Percentiles rank a stretch among this genome's conserved stretches.
phyloP scores from a whole-genome alignment of 2,329 filamentous ascomycete species.

The Sporothrix variecibatus region DNA sequence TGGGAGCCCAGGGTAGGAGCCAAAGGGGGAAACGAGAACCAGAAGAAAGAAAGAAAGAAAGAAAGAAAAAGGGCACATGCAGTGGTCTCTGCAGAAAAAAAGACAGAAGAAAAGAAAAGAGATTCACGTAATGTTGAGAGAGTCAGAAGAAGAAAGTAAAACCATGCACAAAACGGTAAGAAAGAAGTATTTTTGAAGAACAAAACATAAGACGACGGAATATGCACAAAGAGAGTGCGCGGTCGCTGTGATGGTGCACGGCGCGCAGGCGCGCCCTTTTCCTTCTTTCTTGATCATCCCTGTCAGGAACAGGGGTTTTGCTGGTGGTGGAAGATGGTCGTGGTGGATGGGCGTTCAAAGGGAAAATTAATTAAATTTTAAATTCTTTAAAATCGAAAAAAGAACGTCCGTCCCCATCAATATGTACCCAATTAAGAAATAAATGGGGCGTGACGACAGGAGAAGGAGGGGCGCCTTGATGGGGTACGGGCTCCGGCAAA shows the following conservation, averaged over 20 bases:
- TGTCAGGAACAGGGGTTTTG: neutral
- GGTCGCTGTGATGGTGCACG: neutral
- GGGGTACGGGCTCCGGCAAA: constrained; percentile 4
- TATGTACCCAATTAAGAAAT: constrained; percentile 10
- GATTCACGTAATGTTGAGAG: neutral
- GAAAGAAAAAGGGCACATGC: neutral
- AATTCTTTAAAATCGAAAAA: neutral
- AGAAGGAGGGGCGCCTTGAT: neutral
- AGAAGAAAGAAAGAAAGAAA: neutral
- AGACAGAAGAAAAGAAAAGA: neutral
- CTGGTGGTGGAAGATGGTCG: neutral
- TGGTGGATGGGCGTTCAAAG: neutral
- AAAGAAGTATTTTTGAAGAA: neutral
- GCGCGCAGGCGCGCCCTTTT: neutral
- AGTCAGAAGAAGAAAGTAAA: neutral
- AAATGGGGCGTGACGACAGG: neutral
- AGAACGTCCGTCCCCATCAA: neutral
- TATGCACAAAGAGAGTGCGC: neutral
- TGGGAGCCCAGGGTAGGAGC: neutral
- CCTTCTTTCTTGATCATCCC: neutral
- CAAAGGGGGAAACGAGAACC: neutral
- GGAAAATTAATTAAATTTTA: constrained; percentile 1
- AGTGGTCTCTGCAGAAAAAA: neutral
- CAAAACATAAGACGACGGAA: neutral
- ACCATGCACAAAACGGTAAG: neutral